Percentiles rank a stretch among this genome's conserved stretches.
Evolutionary conservation across 2,329 filamentous ascomycete species (phyloP).

Genomic region (Chaetomiaceae sp.): DNA sequence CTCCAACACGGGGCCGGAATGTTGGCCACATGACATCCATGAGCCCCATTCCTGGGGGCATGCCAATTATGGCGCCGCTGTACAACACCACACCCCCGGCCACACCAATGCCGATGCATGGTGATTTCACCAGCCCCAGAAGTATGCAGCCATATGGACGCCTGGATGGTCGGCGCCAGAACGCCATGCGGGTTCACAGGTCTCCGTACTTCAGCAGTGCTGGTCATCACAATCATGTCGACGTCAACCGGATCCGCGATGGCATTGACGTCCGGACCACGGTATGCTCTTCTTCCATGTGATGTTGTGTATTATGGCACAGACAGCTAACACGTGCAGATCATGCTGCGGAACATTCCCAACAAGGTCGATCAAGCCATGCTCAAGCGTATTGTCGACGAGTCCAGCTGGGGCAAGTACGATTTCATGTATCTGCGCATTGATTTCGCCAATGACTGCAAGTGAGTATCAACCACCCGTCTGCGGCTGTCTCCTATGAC

Average conservation of each 20-base stretch:
- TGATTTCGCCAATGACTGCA: slow-evolving; percentile 78
- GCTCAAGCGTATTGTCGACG: slow-evolving; percentile 74
- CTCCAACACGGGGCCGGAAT: slow-evolving; percentile 28
- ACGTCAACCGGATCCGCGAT: slow-evolving; percentile 54
- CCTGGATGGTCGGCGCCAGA: slow-evolving; percentile 43
- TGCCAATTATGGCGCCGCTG: slow-evolving; percentile 27
- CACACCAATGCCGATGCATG: slow-evolving; percentile 31
- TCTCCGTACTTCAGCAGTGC: slow-evolving; percentile 44
- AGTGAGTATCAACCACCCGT: slow-evolving; percentile 49
- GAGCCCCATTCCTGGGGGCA: slow-evolving; percentile 17
- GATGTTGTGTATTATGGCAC: background rate
- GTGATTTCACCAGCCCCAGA: slow-evolving; percentile 39
- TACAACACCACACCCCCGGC: slow-evolving; percentile 31
- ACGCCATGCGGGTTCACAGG: slow-evolving; percentile 43
- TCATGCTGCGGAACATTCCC: slow-evolving; percentile 93
- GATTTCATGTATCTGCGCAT: slow-evolving; percentile 96
- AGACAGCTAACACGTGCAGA: slow-evolving; percentile 42
- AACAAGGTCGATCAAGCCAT: slow-evolving; percentile 78
- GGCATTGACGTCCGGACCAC: slow-evolving; percentile 72
- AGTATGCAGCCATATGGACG: slow-evolving; percentile 32
- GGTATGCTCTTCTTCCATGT: slow-evolving; percentile 40
- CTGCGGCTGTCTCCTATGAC: background rate
- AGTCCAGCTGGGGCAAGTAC: slow-evolving; percentile 74
- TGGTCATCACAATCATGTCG: slow-evolving; percentile 58
- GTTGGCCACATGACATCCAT: slow-evolving; percentile 27